These are phyloP conservation scores for Favolaschia claudopus DNA, from an alignment of 768 basidiomycete species.

Conservation along the genomic window DNA sequence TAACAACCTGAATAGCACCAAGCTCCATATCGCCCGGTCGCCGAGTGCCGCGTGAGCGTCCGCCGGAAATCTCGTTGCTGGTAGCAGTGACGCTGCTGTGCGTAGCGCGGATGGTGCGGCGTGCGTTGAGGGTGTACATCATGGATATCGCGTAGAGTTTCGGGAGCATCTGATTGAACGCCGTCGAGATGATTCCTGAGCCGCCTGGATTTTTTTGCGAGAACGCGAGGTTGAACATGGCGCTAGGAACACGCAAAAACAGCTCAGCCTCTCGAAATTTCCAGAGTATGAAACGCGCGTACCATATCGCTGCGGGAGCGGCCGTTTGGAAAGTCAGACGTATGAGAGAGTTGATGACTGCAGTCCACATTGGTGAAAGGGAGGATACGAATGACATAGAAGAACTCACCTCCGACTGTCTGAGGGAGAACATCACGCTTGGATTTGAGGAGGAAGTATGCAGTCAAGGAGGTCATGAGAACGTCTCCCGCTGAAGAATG, in stretches of 20 bases:
- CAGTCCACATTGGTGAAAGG: too few species aligned
- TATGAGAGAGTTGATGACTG: slow-evolving; percentile 38
- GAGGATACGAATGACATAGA: too few species aligned
- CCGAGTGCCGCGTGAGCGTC: too few species aligned
- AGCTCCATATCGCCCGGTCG: too few species aligned
- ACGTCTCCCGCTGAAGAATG: too few species aligned
- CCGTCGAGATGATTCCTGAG: slow-evolving; percentile 32
- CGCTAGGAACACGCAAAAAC: too few species aligned
- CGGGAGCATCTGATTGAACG: slow-evolving; percentile 36
- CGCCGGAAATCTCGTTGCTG: slow-evolving; percentile 1
- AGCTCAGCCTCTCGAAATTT: neutral
- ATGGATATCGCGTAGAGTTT: slow-evolving; percentile 43
- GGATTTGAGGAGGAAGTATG: slow-evolving; percentile 35
- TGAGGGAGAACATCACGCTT: slow-evolving; percentile 37
- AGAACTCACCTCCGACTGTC: too few species aligned
- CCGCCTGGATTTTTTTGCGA: slow-evolving; percentile 36
- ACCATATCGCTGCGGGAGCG: slow-evolving; percentile 42
- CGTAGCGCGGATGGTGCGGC: slow-evolving; percentile 28
- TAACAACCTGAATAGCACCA: too few species aligned
- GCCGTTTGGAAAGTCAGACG: slow-evolving; percentile 38
- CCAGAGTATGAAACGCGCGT: neutral
- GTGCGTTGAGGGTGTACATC: slow-evolving; percentile 44
- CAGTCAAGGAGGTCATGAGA: too few species aligned
- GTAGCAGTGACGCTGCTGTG: slow-evolving; percentile 1
- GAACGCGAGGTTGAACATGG: slow-evolving; percentile 41